These are phyloP conservation scores for Ogataea trehaloabstinens DNA, from an alignment of 805 yeast species.

Conservation along the genomic window DNA sequence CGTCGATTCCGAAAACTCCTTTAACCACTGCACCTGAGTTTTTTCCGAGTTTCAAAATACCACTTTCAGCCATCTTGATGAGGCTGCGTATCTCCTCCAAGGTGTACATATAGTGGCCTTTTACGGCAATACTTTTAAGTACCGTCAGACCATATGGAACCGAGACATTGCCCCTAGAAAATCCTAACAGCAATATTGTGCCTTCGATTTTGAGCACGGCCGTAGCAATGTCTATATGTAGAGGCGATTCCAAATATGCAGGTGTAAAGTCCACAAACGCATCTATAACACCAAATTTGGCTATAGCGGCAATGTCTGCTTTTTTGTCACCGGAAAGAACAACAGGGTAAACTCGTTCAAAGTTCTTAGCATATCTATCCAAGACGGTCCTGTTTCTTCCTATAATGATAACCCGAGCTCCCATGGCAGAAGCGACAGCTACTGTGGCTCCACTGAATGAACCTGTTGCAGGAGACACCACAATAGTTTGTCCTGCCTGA, in stretches of 20 bases:
- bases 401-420: constrained; percentile 8
- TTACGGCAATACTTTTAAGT: constrained; percentile 3
- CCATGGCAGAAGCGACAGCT: constrained; percentile 12
- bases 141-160: constrained; percentile 2
- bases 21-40: constrained; percentile 2
- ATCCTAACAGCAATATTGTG: constrained; percentile 6
- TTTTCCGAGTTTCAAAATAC: constrained; percentile 4
- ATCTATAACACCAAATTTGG: constrained; percentile 3
- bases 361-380: not conserved
- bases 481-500: constrained; percentile 7
- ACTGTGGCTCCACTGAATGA: constrained; percentile 11
- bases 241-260: not conserved
- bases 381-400: constrained; percentile 6
- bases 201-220: constrained; percentile 2
- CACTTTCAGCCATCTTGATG: constrained; percentile 6
- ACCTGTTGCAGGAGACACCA: constrained; percentile 10
- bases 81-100: constrained; percentile 4
- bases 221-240: constrained; percentile 1
- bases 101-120: constrained; percentile 7
- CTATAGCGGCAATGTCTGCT: constrained; percentile 1
- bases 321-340: constrained; percentile 5
- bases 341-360: constrained; percentile 3
- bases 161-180: not conserved
- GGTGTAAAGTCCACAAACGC: constrained; percentile 8
- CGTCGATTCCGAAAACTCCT: constrained; percentile 3